Evolutionary conservation across 805 yeast species (phyloP), one percentile per base, ranked within the genome.

Genomic region (Kazachstania kunashirensis): DNA sequence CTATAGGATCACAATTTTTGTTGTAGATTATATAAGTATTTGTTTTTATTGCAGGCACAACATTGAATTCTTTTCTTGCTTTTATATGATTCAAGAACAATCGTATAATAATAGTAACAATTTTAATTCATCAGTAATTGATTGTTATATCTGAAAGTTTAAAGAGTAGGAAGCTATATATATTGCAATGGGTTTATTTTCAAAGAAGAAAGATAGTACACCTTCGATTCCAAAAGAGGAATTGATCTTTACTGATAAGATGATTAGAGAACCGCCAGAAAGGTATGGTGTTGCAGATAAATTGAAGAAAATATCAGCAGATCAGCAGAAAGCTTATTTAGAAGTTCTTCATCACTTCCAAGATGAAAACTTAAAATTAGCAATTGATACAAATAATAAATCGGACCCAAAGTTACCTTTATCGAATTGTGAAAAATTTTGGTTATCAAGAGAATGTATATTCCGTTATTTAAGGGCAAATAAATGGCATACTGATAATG

Each of bases 391-490:
- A 15, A 63, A 65, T 31, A 70, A 70, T 35, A 58, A 55, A n/a
- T 23, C 40, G 4, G 33, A 24, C 12, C 23, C 23, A 15, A 20
- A 28, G 8, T 23, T 19, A 1, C 34, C 39, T 9, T 51, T 79
- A 26, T 52, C 61, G 16, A 48, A 55, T 3, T 48, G 53, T 43
- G 64, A 59, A 33, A 57, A 49, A 37, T 47, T 44, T 26, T 61
- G 62, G 60, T 39, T 73, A 36, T 67, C 76, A 5, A 63, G 68
- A 46, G 79, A 73, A 47, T 71, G 79, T 46, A 61, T 73, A 24
- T 48, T 70, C 34, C 53, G 78, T 39, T 73, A 70, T 43, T 57
- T 73, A 31, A 55, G 74, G 29, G 77, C 77, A 7, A 59, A 70
- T 29, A 71, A 71, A 42, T 72, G 77, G 75, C 60, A 68, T 39